These are phyloP conservation scores for Entomortierella beljakovae DNA, from an alignment of 192 early-diverging fungal species.

Conservation along the genomic window DNA sequence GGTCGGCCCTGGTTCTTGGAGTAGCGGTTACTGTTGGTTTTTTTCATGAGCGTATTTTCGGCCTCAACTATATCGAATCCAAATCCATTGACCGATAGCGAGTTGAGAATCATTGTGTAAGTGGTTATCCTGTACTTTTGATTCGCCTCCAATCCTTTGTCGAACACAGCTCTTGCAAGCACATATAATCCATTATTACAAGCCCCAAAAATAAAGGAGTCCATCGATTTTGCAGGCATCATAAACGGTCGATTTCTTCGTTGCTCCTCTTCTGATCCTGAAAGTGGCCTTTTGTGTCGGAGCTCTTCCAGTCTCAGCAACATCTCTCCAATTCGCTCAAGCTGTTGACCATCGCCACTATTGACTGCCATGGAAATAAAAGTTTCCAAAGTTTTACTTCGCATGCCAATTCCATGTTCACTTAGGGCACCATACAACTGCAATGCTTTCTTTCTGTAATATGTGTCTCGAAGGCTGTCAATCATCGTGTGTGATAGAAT, in stretches of 20 bases:
- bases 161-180: conserved; percentile 37
- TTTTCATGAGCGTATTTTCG: not conserved
- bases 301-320: conserved; percentile 14
- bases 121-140: conserved; percentile 21
- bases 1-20: not conserved
- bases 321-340: conserved; percentile 39
- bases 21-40: not conserved
- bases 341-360: conserved; percentile 1
- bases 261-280: not conserved
- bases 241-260: conserved; percentile 6
- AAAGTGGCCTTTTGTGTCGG: not conserved
- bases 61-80: conserved; percentile 46
- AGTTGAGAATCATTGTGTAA: conserved; percentile 35
- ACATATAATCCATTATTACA: conserved; percentile 31
- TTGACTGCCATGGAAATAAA: conserved; percentile 21
- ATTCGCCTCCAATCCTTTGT: conserved; percentile 23
- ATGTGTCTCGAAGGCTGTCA: conserved; percentile 13
- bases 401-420: conserved; percentile 6
- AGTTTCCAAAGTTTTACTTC: not conserved
- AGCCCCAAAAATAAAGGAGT: conserved; percentile 32
- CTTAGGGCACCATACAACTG: conserved; percentile 10
- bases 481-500: conserved; percentile 16
- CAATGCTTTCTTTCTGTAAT: conserved; percentile 6
- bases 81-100: conserved; percentile 41
- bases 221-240: conserved; percentile 28